phyloP scores from a whole-genome alignment of 129 eudicot genomes.

The Artemisia annua region DNA sequence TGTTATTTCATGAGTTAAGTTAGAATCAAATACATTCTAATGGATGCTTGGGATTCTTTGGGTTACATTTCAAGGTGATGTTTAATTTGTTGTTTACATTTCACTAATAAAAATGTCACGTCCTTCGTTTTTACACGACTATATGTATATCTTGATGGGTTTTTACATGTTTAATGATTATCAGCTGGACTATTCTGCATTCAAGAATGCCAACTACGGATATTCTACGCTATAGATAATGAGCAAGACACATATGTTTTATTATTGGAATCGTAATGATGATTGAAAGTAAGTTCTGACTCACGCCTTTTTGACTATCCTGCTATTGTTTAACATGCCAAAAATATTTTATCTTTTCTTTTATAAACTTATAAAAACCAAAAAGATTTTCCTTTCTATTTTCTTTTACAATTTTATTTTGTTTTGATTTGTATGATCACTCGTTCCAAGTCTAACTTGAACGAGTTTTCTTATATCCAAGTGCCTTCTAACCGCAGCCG shows the following conservation, averaged over 20 bases:
- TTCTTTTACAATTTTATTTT: no score
- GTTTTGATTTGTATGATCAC: no score
- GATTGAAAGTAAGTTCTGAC: conserved; percentile 73
- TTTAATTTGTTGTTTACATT: background rate
- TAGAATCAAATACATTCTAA: no score
- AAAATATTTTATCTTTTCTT: no score
- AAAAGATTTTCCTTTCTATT: no score
- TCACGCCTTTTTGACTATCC: conserved; percentile 62
- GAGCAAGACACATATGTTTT: conserved; percentile 82
- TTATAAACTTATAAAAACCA: no score
- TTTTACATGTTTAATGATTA: conserved; percentile 69
- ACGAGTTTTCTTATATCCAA: no score
- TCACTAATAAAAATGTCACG: background rate
- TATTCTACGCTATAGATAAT: conserved; percentile 81
- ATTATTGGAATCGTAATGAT: conserved; percentile 92
- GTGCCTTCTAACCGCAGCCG: no score
- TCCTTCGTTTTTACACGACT: background rate
- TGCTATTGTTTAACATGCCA: conserved; percentile 9
- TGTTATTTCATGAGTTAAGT: no score
- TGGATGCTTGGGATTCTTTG: no score
- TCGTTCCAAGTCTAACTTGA: no score
- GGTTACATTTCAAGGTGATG: conserved; percentile 79
- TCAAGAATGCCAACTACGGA: conserved; percentile 89
- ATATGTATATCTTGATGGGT: background rate
- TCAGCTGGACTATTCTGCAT: conserved; percentile 92